Evolutionary conservation across 2,329 filamentous ascomycete genomes (phyloP).

Genomic region (Ophiostoma australiae): DNA sequence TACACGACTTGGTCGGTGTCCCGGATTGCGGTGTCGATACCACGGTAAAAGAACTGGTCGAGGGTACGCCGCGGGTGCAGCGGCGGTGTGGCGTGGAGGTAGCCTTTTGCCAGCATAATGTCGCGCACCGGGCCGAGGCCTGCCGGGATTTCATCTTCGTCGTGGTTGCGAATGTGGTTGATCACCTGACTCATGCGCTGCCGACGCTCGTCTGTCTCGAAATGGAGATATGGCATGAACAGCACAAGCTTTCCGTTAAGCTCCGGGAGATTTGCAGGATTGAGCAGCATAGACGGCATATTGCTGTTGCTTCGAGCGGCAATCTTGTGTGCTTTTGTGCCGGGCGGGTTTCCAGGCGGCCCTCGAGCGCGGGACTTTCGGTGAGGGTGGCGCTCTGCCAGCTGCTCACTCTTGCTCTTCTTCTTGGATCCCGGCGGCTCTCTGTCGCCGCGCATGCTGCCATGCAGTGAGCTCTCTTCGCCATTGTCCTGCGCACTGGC

Average conservation of each 20-base stretch:
- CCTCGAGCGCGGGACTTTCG: slow-evolving; percentile 35
- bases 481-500: not conserved
- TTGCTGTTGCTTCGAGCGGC: slow-evolving; percentile 24
- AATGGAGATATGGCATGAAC: slow-evolving; percentile 61
- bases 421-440: slow-evolving; percentile 30
- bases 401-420: slow-evolving; percentile 37
- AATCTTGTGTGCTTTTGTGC: slow-evolving; percentile 33
- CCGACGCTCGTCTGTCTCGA: slow-evolving; percentile 53
- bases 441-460: slow-evolving; percentile 28
- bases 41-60: slow-evolving; percentile 63
- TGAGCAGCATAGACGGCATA: slow-evolving; percentile 30
- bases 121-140: slow-evolving; percentile 35
- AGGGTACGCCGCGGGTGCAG: slow-evolving; percentile 58
- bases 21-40: slow-evolving; percentile 55
- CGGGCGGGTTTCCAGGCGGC: slow-evolving; percentile 36
- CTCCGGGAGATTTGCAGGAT: slow-evolving; percentile 32
- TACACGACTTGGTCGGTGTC: slow-evolving; percentile 62
- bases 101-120: slow-evolving; percentile 45
- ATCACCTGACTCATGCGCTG: slow-evolving; percentile 54
- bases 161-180: slow-evolving; percentile 33
- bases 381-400: slow-evolving; percentile 37
- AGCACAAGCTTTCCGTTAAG: slow-evolving; percentile 34
- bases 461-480: not conserved
- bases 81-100: slow-evolving; percentile 43
- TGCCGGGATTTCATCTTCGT: slow-evolving; percentile 30